phyloP scores from a whole-genome alignment of 192 early-diverging fungal genomes.

The Coemansia sp. region DNA sequence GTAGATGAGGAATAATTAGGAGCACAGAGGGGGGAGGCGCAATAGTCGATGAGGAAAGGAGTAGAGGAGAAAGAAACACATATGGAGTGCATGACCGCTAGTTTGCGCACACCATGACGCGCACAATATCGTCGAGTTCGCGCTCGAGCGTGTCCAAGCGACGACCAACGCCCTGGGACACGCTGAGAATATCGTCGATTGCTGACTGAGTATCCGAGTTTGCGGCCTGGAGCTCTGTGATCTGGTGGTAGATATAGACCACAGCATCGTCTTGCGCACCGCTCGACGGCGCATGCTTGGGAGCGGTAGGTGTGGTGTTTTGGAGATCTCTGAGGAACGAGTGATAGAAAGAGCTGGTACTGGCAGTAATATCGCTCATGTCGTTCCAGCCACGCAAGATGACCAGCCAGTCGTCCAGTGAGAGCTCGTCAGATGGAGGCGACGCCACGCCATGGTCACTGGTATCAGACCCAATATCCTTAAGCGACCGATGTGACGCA shows the following conservation, averaged over 20 bases:
- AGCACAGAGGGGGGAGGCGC: background rate
- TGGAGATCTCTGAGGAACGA: slow-evolving; percentile 46
- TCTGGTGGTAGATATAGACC: slow-evolving; percentile 32
- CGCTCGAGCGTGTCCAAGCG: slow-evolving; percentile 52
- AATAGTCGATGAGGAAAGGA: background rate
- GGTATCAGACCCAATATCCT: slow-evolving; percentile 23
- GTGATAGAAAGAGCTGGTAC: slow-evolving; percentile 42
- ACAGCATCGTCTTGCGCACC: slow-evolving; percentile 19
- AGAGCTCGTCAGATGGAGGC: slow-evolving; percentile 32
- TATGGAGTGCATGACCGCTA: slow-evolving; percentile 5
- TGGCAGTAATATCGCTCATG: slow-evolving; percentile 35
- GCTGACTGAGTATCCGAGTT: slow-evolving; percentile 40
- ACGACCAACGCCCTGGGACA: slow-evolving; percentile 53
- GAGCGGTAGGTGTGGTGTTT: background rate
- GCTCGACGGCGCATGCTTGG: slow-evolving; percentile 1
- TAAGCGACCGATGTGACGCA: slow-evolving; percentile 35
- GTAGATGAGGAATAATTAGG: background rate
- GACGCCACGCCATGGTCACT: slow-evolving; percentile 11
- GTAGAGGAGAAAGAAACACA: slow-evolving; percentile 1
- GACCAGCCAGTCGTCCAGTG: slow-evolving; percentile 54
- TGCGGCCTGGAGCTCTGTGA: slow-evolving; percentile 30
- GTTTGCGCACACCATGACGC: slow-evolving; percentile 45
- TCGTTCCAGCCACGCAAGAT: slow-evolving; percentile 51
- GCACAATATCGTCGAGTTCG: slow-evolving; percentile 56
- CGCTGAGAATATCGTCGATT: slow-evolving; percentile 51